Evolutionary conservation across 225 moss, liverwort and hornwort genomes (phyloP), one percentile per base, ranked within the genome.

Genomic region (Polytrichum commune): DNA sequence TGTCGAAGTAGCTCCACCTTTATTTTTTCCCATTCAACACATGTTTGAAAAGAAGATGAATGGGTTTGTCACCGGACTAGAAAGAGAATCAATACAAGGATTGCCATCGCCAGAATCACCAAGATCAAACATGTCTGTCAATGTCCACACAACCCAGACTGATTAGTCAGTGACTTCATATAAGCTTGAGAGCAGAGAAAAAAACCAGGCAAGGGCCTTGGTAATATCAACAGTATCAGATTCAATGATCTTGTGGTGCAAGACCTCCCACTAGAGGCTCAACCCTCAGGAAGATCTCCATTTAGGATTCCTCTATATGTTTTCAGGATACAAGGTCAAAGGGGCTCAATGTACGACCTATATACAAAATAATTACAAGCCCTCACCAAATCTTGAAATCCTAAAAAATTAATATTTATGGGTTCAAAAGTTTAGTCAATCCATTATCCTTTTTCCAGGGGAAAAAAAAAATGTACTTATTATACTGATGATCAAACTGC

Each of bases 101-200:
- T 79, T 62, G 77, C 88, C 84, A 85, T 75, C 5, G 74, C 84
- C 71, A 88, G 77, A 65, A 88, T 88, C 29, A 85, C 84, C 66
- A 88, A 72, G 73, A 88, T 84, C 80, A 82, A 69, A 78, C 88
- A 88, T 22, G 80, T 85, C 84, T 88, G 88, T 80, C 77, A 69
- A 65, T 67, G 64, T 63, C 54, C 60, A 32, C 56, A 30, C 22
- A 10, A 5, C 5, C 35, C 7, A 10, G 6, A 69, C 16, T 24
- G 20, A 23, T 73, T 60, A 78, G 32, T 29, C 29, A 54, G 46
- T 46, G 46, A 16, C 13, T 46, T 46, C 46, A 46, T 46, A 58
- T 1, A 58, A 6, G 58, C 6, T 35, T 8, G 55, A 65, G 3
- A 27, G 61, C n/a, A 53, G 22, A 65, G 13, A 29, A 58, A 53